Percentiles rank a stretch among this genome's conserved stretches.
These are phyloP conservation scores for Candida sojae DNA, from an alignment of 1,139 yeast genomes.

Conservation along the genomic window DNA sequence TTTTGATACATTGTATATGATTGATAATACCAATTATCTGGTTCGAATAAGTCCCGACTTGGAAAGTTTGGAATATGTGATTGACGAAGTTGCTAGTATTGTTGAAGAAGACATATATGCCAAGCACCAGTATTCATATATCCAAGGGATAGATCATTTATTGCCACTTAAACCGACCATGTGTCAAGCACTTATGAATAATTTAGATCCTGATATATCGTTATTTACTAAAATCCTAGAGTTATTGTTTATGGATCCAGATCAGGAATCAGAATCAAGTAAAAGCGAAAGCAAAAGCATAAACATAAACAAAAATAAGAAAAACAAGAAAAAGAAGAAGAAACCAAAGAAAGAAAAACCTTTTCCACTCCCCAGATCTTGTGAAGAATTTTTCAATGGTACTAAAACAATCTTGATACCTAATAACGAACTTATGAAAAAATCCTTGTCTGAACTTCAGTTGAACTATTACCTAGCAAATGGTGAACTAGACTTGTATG, in stretches of 20 bases:
- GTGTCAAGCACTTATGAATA: conserved; percentile 38
- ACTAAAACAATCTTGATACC: conserved; percentile 39
- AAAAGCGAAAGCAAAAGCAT: conserved; percentile 5
- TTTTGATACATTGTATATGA: conserved; percentile 31
- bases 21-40: conserved; percentile 22
- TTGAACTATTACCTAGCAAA: conserved; percentile 33
- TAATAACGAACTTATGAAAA: conserved; percentile 27
- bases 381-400: conserved; percentile 29
- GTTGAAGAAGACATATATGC: conserved; percentile 69
- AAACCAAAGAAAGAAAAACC: conserved; percentile 13
- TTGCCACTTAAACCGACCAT: conserved; percentile 45
- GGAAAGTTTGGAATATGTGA: conserved; percentile 29
- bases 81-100: conserved; percentile 55
- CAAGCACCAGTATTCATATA: conserved; percentile 66
- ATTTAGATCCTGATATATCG: conserved; percentile 24
- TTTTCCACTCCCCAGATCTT: conserved; percentile 21
- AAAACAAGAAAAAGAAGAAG: conserved; percentile 13
- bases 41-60: conserved; percentile 32
- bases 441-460: conserved; percentile 29
- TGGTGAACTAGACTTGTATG: conserved; percentile 19
- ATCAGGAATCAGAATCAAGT: neutral
- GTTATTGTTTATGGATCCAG: conserved; percentile 26
- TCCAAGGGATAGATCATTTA: conserved; percentile 68
- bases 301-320: conserved; percentile 8
- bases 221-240: conserved; percentile 31